Base-by-base conservation (phyloP, 2,329 filamentous ascomycete species). In the Monosporascus sp. region DNA sequence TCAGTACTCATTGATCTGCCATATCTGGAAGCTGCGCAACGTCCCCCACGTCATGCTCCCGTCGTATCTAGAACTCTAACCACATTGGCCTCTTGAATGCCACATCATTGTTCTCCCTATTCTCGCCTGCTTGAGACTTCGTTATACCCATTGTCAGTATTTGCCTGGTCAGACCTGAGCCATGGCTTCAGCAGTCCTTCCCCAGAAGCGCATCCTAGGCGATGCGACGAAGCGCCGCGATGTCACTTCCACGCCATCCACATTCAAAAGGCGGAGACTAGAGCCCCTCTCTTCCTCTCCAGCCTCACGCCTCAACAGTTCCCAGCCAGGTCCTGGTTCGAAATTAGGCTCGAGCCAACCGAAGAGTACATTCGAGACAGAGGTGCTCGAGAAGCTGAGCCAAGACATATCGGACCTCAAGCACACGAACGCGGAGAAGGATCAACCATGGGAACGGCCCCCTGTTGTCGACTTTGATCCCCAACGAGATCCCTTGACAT, bases 311-410 rank as follows among this genome's bases (percentile, higher is more conserved):
- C 78, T 88, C 61, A 82, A 80, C 51, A 80, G 83, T 51, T 85
- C 86, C 3, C 81, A 87, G 60, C 81, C 80, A 66, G 77, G 74
- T n/a, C 76, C 73, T 11, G 81, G 82, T 60, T 81, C 80, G 57
- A 85, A 84, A 65, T 68, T 84, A 54, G 79, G 82, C 57, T 93
- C 88, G 1, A 92, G 82, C 61, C 90, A 92, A 70, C 82, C 83
- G 17, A 97, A 96, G 74, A 96, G 91, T 68, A 82, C 88, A 51
- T 99, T 99, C 68, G 94, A 97, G 72, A 86, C 88, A 54, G 91
- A 97, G 67, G 90, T 96, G 2, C 79, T 99, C 56, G 93, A 97
- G 78, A 96, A 96, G 76, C 82, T 99, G 71, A 94, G 90, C 56
- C 93, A 97, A 71, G 91, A 97, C 67, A 92, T 97, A 56, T 86